Evolutionary conservation across 768 basidiomycete species (phyloP), one percentile per base, ranked within the genome.

Genomic region (Leucosporidium creatinivorum): DNA sequence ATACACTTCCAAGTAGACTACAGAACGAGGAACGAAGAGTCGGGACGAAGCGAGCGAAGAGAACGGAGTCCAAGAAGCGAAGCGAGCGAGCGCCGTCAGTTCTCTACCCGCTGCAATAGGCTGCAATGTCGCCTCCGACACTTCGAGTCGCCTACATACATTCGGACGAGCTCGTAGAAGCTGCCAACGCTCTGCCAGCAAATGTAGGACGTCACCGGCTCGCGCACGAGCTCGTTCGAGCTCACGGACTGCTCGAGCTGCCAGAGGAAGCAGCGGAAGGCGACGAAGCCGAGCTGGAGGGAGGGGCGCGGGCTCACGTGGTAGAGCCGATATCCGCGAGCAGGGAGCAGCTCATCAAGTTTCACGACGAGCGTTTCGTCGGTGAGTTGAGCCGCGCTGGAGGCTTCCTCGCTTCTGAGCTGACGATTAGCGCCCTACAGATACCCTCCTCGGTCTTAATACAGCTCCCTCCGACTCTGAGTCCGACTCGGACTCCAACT

Each of bases 301-400:
- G 19, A 3, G 7, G 0, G 15, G 54, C 50, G 3, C 49, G 56
- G 48, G 76, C 76, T 0, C 79, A 77, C 48, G 78, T 87, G 4
- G 74, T 88, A 6, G 81, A 81, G 6, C 86, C 88, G 0, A 71
- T 75, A 8, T 80, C 78, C 30, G 89, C 89, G 0, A 83, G 80
- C 0, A 76, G 76, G 65, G 82, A 81, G 47, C 85, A 88, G 15
- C 82, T 94, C 7, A 72, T 80, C 18, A 78, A 79, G 23, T 93
- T 89, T 73, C 91, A 93, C 74, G 85, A 84, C 25, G 78, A 79
- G n/a, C 84, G 84, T 44, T 93, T 87, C 76, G 81, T 92, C 8
- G 84, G 89, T 62, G 6, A 47, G 65, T 63, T 13, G 15, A 9
- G 19, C 4, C n/a, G 54, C 7, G 10, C 23, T 9, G 23, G 8